These are phyloP conservation scores for Aspergillus spinulosporus DNA, from an alignment of 2,329 filamentous ascomycete species.

Conservation along the genomic window DNA sequence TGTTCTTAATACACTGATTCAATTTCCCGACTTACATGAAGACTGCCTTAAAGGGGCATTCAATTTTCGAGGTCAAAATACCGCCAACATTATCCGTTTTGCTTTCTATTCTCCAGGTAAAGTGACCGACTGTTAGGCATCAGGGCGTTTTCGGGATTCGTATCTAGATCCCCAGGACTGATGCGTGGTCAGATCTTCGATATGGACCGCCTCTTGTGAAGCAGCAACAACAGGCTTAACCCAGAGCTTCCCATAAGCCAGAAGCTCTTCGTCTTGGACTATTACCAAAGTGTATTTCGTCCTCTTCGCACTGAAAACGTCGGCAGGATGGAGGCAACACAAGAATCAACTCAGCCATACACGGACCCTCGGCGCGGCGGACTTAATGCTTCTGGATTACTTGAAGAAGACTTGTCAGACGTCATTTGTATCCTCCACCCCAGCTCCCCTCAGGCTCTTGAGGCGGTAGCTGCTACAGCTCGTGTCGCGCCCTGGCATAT, in stretches of 20 bases:
- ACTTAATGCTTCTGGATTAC: conserved; percentile 78
- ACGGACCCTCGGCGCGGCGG: conserved; percentile 78
- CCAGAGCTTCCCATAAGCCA: conserved; percentile 20
- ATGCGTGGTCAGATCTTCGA: conserved; percentile 19
- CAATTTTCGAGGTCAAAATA: background rate
- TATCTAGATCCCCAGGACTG: conserved; percentile 11
- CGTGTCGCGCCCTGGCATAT: conserved; percentile 59
- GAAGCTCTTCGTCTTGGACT: conserved; percentile 17
- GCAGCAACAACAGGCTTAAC: conserved; percentile 9
- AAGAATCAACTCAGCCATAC: conserved; percentile 72
- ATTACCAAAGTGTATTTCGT: conserved; percentile 18
- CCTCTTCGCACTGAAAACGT: background rate
- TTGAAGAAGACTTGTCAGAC: conserved; percentile 78
- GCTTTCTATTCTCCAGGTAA: conserved; percentile 12
- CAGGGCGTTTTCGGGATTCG: background rate
- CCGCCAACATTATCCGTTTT: background rate
- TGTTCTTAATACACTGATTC: background rate
- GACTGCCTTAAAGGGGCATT: too few relatives aligned
- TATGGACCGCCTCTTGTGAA: conserved; percentile 22
- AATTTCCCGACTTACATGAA: background rate
- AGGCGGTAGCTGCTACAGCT: conserved; percentile 64
- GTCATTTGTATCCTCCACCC: conserved; percentile 88
- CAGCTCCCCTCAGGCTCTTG: conserved; percentile 68
- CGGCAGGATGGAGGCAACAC: conserved; percentile 50
- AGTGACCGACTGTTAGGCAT: conserved; percentile 5